phyloP scores from a whole-genome alignment of 768 basidiomycete species.

The Butyriboletus loyo region DNA sequence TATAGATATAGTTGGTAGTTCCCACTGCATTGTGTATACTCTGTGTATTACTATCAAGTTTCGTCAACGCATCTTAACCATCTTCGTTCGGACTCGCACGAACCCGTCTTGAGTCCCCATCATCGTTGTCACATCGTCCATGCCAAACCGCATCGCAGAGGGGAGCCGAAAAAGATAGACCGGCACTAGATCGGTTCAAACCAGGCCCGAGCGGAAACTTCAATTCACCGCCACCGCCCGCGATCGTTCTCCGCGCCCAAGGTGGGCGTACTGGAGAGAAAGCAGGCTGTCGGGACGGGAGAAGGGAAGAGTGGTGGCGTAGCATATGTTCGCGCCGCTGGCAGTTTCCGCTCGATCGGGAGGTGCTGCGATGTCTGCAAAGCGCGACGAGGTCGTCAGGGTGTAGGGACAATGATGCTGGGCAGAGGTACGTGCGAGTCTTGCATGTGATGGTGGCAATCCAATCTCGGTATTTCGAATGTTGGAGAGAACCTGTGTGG shows the following conservation, averaged over 20 bases:
- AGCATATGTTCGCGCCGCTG: background rate
- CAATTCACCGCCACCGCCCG: constrained; percentile 3
- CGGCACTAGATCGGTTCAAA: background rate
- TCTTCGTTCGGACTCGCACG: background rate
- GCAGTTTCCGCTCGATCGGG: background rate
- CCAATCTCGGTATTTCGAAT: no score
- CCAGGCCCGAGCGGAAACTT: background rate
- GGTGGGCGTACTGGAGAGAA: constrained; percentile 15
- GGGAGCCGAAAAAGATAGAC: background rate
- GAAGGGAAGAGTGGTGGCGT: background rate
- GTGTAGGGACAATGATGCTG: background rate
- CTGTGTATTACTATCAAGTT: background rate
- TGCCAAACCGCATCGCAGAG: background rate
- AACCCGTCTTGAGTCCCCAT: background rate
- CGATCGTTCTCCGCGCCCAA: constrained; percentile 14
- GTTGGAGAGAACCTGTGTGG: no score
- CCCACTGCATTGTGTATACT: background rate
- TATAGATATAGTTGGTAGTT: background rate
- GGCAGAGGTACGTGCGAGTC: background rate
- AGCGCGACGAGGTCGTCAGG: background rate
- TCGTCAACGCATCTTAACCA: background rate
- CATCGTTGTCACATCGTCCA: background rate
- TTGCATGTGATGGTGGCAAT: no score
- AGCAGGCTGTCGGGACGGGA: background rate
- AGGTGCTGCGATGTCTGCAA: background rate